Conservation (phyloP, 345 rosid genomes). For the Euphorbia pulcherrima region DNA sequence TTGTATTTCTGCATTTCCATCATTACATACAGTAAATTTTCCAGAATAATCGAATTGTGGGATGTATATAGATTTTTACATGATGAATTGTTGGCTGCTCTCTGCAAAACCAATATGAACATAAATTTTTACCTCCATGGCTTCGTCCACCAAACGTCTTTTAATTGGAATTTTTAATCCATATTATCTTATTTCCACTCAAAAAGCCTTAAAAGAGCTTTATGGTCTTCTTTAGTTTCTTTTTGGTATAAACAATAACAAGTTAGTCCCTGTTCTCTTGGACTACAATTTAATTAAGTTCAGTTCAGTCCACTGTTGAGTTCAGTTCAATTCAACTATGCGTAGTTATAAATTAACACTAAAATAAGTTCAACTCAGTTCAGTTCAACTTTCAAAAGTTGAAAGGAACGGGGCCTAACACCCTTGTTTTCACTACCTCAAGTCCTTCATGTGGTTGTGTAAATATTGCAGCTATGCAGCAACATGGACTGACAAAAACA, state of each 20-base stretch:
- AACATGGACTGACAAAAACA: slow-evolving; percentile 77
- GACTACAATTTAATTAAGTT: too few species aligned
- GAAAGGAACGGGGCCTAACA: too few species aligned
- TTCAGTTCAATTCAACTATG: too few species aligned
- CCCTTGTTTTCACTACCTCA: too few species aligned
- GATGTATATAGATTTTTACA: background rate
- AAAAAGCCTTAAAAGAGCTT: background rate
- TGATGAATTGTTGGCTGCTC: background rate
- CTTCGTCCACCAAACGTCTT: background rate
- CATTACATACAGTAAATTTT: background rate
- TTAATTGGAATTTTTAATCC: too few species aligned
- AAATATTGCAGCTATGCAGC: slow-evolving; percentile 66
- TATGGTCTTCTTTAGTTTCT: background rate
- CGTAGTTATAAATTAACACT: too few species aligned
- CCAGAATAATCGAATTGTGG: background rate
- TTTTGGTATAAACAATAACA: background rate
- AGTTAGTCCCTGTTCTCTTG: too few species aligned
- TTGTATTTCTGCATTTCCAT: too few species aligned
- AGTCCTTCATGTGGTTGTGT: background rate
- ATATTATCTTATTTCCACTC: too few species aligned
- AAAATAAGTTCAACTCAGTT: too few species aligned
- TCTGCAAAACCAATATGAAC: background rate
- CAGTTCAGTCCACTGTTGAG: too few species aligned
- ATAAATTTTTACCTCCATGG: background rate
- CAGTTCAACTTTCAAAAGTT: too few species aligned